phyloP scores from a whole-genome alignment of 129 eudicot species.

The Chrysanthemum seticuspe region DNA sequence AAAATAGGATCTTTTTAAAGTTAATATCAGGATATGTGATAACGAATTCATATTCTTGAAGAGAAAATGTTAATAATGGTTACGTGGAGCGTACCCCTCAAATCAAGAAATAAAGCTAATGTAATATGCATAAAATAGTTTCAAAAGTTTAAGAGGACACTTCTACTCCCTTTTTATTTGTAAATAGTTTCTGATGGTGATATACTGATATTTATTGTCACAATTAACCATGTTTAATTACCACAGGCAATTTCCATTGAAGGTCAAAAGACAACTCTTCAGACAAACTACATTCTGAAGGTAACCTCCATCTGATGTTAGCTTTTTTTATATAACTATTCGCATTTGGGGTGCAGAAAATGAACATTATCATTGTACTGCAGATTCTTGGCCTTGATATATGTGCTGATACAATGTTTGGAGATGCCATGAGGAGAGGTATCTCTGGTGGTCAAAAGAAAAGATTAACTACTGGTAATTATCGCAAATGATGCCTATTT shows the following conservation, averaged over 20 bases:
- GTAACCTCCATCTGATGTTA: conserved; percentile 31
- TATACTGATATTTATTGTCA: neutral
- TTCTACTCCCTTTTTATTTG: neutral
- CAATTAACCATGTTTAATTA: neutral
- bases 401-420: conserved; percentile 78
- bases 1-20: neutral
- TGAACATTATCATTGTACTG: neutral
- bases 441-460: conserved; percentile 96
- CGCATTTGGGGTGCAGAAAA: neutral
- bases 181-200: neutral
- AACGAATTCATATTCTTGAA: neutral
- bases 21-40: neutral
- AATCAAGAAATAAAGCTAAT: neutral
- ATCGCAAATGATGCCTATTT: neutral
- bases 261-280: conserved; percentile 51
- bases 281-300: conserved; percentile 56
- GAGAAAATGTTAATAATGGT: neutral
- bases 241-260: conserved; percentile 52
- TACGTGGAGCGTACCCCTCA: neutral
- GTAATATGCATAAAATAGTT: neutral
- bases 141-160: neutral
- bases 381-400: conserved; percentile 94
- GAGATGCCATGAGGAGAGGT: conserved; percentile 87
- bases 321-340: neutral
- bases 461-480: conserved; percentile 82